Conservation (phyloP, 1,139 yeast species). For the Geotrichum carabidarum region DNA sequence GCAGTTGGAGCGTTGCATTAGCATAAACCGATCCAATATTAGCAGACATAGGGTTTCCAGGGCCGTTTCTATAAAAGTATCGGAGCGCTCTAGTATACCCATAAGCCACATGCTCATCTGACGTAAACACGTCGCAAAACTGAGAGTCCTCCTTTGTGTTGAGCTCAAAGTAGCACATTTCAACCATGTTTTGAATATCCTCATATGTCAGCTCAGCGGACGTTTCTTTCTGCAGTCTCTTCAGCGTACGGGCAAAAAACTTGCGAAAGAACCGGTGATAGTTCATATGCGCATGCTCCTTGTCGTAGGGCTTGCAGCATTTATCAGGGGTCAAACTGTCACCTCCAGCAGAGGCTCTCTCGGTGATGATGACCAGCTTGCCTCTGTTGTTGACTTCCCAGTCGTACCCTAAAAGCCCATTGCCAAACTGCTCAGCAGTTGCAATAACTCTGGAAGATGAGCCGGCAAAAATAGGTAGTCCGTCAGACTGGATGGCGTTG, state of each 20-base stretch:
- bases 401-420: constrained; percentile 18
- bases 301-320: constrained; percentile 14
- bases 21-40: constrained; percentile 47
- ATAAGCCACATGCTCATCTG: constrained; percentile 45
- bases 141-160: constrained; percentile 47
- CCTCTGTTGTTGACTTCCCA: constrained; percentile 1
- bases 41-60: constrained; percentile 45
- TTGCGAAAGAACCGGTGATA: constrained; percentile 13
- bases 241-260: constrained; percentile 8
- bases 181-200: constrained; percentile 43
- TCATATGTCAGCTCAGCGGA: constrained; percentile 33
- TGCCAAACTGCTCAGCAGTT: constrained; percentile 22
- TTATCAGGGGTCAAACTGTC: constrained; percentile 21
- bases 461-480: constrained; percentile 21
- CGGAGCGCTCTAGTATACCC: constrained; percentile 45
- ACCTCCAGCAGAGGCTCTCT: constrained; percentile 15
- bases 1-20: constrained; percentile 46
- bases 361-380: constrained; percentile 16
- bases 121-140: constrained; percentile 50
- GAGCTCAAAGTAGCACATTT: constrained; percentile 53
- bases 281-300: constrained; percentile 1
- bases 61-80: constrained; percentile 48
- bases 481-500: not conserved
- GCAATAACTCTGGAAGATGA: constrained; percentile 20
- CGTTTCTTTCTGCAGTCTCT: constrained; percentile 6